phyloP scores from a whole-genome alignment of 2,329 filamentous ascomycete species.

The Calonectria naviculata region DNA sequence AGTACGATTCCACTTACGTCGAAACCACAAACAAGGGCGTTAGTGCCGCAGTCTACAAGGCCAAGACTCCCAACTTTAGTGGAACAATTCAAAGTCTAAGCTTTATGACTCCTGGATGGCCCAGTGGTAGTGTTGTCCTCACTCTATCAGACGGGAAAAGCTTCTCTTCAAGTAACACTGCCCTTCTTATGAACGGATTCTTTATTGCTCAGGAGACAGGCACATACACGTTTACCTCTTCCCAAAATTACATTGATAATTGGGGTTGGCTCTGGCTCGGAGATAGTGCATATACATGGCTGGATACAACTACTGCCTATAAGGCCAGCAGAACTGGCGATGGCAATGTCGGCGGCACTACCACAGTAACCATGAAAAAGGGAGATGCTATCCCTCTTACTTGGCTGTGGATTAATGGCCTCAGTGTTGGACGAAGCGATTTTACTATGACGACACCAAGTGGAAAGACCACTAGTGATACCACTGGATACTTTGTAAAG shows the following conservation, averaged over 20 bases:
- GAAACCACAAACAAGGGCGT: not conserved
- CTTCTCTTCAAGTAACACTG: not conserved
- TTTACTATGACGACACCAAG: not conserved
- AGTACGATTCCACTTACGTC: not conserved
- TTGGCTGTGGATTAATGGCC: slow-evolving; percentile 4
- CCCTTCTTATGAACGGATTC: not conserved
- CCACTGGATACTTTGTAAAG: slow-evolving; percentile 1
- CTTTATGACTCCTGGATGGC: too few relatives aligned
- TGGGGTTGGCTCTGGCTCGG: slow-evolving; percentile 7
- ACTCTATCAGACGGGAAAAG: not conserved
- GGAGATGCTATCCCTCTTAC: slow-evolving; percentile 6
- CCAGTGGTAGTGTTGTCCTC: not conserved
- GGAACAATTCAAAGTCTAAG: not conserved
- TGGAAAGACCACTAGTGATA: not conserved
- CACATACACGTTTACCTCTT: not conserved
- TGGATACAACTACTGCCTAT: not conserved
- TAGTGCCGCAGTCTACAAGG: not conserved
- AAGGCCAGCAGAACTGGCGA: not conserved
- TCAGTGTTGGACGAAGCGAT: not conserved
- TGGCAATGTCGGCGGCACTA: not conserved
- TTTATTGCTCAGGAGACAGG: slow-evolving; percentile 4
- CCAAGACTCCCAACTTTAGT: not conserved
- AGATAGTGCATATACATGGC: not conserved
- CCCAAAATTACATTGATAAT: not conserved
- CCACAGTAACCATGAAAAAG: not conserved